Percentiles rank a stretch among this genome's conserved stretches.
phyloP scores from a whole-genome alignment of 306 rosid species.

The Gastrolobium villosum region DNA sequence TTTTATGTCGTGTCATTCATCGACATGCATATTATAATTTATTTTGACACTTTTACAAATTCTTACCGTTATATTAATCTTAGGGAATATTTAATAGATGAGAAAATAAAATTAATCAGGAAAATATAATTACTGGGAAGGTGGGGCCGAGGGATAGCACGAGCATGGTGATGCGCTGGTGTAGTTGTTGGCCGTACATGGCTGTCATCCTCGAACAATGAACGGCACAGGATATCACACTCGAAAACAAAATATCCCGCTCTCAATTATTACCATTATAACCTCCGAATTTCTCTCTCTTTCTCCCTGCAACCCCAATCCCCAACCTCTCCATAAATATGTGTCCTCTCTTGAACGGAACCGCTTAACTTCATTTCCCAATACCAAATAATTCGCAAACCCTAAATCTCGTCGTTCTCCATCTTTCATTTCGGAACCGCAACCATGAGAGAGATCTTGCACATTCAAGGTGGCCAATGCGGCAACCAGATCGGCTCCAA shows the following conservation, averaged over 20 bases:
- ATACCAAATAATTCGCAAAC: not conserved
- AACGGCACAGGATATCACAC: slow-evolving; percentile 44
- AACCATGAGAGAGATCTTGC: slow-evolving; percentile 89
- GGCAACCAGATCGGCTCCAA: slow-evolving; percentile 98
- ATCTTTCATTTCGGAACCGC: not conserved
- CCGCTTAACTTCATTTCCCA: not conserved
- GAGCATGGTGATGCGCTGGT: slow-evolving; percentile 49
- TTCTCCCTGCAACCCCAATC: not conserved
- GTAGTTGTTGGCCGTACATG: slow-evolving; percentile 55
- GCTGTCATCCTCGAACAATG: slow-evolving; percentile 49
- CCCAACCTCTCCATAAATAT: slow-evolving; percentile 17
- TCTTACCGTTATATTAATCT: no score
- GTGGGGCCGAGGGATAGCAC: slow-evolving; percentile 55
- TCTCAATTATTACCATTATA: slow-evolving; percentile 66
- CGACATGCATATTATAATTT: no score
- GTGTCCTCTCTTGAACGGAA: slow-evolving; percentile 12
- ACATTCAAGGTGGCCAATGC: slow-evolving; percentile 94
- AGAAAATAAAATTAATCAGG: no score
- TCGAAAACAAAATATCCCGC: slow-evolving; percentile 70
- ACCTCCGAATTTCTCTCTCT: slow-evolving; percentile 54
- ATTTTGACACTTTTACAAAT: no score
- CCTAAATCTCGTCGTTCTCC: slow-evolving; percentile 28
- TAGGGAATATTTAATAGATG: no score
- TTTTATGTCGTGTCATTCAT: no score
- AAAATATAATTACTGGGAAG: not conserved